Evolutionary conservation across 345 rosid species (phyloP).

Genomic region (Gossypium ekmanianum): DNA sequence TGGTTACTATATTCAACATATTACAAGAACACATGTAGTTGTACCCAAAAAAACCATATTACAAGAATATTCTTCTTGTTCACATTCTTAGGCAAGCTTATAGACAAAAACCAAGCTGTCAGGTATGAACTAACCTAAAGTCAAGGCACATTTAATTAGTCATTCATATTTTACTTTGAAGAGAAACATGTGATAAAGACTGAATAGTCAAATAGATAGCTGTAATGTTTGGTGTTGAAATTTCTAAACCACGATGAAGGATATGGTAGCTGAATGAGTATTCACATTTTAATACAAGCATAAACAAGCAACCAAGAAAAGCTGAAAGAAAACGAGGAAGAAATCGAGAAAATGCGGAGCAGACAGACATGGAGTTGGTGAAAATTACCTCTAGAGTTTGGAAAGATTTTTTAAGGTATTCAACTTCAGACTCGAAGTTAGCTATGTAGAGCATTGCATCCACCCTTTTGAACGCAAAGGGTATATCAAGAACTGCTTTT

Average conservation of each 20-base stretch:
- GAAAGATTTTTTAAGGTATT: slow-evolving; percentile 73
- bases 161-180: not conserved
- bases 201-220: slow-evolving; percentile 2
- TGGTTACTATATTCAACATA: not conserved
- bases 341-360: not conserved
- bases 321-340: not conserved
- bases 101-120: not conserved
- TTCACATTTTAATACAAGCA: not conserved
- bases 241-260: not conserved
- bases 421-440: slow-evolving; percentile 88
- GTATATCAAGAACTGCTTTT: slow-evolving; percentile 81
- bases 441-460: slow-evolving; percentile 84
- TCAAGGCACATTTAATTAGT: not conserved
- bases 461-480: slow-evolving; percentile 87
- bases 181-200: not conserved
- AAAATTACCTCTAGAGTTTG: slow-evolving; percentile 81
- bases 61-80: not conserved
- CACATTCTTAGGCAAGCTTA: not conserved
- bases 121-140: not conserved
- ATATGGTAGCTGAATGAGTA: not conserved
- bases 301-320: slow-evolving; percentile 4
- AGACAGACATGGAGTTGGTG: not conserved
- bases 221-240: not conserved
- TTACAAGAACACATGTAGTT: not conserved
- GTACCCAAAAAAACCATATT: not conserved